Evolutionary conservation across 176 grass and related monocot species (phyloP), one percentile per base, ranked within the genome.

Genomic region (Avena eriantha): DNA sequence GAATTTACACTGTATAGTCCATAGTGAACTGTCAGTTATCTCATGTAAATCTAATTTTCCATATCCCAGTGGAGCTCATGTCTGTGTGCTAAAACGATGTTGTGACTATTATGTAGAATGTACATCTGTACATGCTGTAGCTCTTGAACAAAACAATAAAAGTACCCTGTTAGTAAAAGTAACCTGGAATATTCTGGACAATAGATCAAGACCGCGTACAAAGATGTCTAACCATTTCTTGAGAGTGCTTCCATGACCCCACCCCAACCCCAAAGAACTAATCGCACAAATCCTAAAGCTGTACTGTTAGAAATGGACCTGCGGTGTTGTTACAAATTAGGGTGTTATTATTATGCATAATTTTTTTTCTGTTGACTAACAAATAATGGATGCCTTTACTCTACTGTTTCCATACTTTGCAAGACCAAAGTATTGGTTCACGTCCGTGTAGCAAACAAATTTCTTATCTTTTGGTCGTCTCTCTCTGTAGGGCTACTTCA

Each of bases 401-500:
- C 8, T 66, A 54, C 73, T 43, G 3, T n/a, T 87, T 61, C 72
- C 53, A 79, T 79, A 66, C 34, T 86, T 80, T 16, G 36, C 2
- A 31, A 64, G 56, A 70, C 47, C 53, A 67, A 76, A 39, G 35
- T 66, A 66, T 68, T 43, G 21, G 24, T 35, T 69, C 76, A 5
- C 36, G 58, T 77, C 26, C 55, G 61, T 12, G 3, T 66, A 41
- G 58, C 29, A 43, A 66, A 77, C 4, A 70, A n/a, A 46, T 3
- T 29, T 18, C 35, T 36, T 64, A 82, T 43, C 57, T 64, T 51
- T 72, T 80, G 77, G 69, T 69, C 16, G 2, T 71, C 57, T 84
- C 50, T 82, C 83, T 73, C 19, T 81, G 56, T 86, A 97, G 95
- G 95, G 95, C 48, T 94, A 94, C 39, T 97, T 90, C 73, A 8